Conservation (phyloP, 164 flowering plant genomes). For the Aristolochia contorta region DNA sequence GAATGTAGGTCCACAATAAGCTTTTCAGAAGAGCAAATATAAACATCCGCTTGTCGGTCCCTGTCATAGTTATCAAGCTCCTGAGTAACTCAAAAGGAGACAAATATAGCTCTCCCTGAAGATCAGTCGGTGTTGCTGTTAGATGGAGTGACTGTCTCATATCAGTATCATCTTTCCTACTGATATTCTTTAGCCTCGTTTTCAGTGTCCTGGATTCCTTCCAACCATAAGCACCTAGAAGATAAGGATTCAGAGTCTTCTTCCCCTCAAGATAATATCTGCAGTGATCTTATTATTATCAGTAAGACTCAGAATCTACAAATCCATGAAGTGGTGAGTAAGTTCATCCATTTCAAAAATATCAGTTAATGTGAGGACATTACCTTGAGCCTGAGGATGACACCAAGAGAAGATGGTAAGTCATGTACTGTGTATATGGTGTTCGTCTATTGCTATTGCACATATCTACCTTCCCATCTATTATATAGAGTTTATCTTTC, state of each 20-base stretch:
- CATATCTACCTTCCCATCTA: slow-evolving; percentile 49
- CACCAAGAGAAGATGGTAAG: slow-evolving; percentile 37
- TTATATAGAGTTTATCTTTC: slow-evolving; percentile 36
- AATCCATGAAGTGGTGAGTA: not conserved
- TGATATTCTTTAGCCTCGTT: slow-evolving; percentile 23
- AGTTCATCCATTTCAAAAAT: not conserved
- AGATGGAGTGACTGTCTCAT: not conserved
- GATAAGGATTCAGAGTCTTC: slow-evolving; percentile 50
- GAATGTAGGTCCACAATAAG: slow-evolving; percentile 33
- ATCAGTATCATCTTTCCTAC: slow-evolving; percentile 1
- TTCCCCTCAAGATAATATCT: slow-evolving; percentile 53
- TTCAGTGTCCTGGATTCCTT: slow-evolving; percentile 40
- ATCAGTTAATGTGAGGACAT: not conserved
- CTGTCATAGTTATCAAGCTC: slow-evolving; percentile 31
- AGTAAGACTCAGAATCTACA: not conserved
- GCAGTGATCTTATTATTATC: slow-evolving; percentile 6
- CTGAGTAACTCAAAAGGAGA: slow-evolving; percentile 26
- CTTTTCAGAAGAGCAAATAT: slow-evolving; percentile 21
- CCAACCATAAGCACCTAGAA: slow-evolving; percentile 33
- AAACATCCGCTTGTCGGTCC: slow-evolving; percentile 26
- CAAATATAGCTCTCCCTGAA: slow-evolving; percentile 38
- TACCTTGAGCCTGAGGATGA: slow-evolving; percentile 59
- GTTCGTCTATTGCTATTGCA: slow-evolving; percentile 32
- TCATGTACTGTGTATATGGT: slow-evolving; percentile 53
- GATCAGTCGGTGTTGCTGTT: slow-evolving; percentile 10